Conservation (phyloP, 208 protist genomes). For the Acanthamoeba lenticulata region DNA sequence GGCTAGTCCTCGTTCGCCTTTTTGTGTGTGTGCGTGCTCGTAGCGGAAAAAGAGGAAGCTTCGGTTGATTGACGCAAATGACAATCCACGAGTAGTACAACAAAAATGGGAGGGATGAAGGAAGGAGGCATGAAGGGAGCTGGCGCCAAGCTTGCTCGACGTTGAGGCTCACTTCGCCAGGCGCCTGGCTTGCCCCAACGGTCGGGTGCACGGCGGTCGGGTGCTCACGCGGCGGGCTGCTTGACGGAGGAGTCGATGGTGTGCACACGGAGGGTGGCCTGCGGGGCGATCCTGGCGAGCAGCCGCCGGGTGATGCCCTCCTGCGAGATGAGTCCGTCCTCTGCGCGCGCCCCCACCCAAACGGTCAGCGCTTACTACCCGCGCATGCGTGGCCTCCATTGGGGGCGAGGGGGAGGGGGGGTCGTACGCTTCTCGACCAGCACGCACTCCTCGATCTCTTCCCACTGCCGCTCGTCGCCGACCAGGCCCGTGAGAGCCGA, state of each 20-base stretch:
- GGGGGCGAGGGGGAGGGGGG: neutral
- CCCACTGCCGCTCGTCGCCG: neutral
- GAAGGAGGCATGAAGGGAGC: no score
- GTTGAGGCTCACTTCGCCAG: no score
- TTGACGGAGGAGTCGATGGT: neutral
- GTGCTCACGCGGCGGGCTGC: neutral
- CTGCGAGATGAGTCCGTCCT: neutral
- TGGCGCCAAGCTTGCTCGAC: no score
- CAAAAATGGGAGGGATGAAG: no score
- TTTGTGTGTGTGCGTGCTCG: no score
- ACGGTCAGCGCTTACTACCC: neutral
- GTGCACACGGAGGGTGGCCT: neutral
- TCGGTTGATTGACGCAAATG: no score
- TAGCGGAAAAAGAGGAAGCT: no score
- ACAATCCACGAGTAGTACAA: no score
- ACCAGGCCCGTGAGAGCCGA: constrained; percentile 46
- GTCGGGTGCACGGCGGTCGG: no score
- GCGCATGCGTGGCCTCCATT: neutral
- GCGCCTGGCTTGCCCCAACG: no score
- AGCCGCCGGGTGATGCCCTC: constrained; percentile 15
- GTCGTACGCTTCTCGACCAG: constrained; percentile 48
- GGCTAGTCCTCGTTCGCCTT: no score
- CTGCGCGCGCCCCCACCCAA: neutral
- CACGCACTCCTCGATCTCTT: neutral
- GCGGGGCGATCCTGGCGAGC: neutral